Evolutionary conservation across 495 filamentous ascomycete genomes (phyloP), one percentile per base, ranked within the genome.

Genomic region (Tuber calosporum): DNA sequence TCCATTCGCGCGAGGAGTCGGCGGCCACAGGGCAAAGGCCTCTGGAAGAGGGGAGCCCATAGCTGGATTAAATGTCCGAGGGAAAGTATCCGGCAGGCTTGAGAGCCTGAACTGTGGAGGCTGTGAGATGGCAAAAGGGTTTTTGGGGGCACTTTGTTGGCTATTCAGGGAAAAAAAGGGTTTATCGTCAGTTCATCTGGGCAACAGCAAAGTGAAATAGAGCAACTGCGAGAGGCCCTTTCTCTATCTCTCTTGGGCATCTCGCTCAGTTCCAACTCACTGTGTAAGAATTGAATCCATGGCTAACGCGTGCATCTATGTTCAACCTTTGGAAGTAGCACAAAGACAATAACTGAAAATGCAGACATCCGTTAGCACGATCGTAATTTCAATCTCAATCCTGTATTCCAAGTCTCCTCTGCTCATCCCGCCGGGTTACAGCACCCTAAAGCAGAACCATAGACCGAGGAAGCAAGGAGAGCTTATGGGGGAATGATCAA

Each of bases 231-330:
- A 62, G 53, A 30, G 26, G 11, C 15, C 53, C 26, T 62, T 34
- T 62, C 26, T 62, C 53, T 34, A 17, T 62, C 53, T 62, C 53
- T 62, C 26, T 34, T 34, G 53, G 53, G 13, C 11, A 62, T 34
- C 13, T 34, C 34, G 30, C 26, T 34, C 26, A 34, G 39, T 68
- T n/a, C 39, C 36, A 39, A 75, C 79, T 80, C 69, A 80, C 79
- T 75, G 74, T 36, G 78, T 66, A 76, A 80, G 74, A 72, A 80
- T 75, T 45, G 79, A 69, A 71, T 80, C 79, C 72, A 80, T 80
- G 71, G 70, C 67, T 53, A 79, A 73, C 45, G 72, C 68, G 71
- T 80, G 74, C 79, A 80, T 77, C 74, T 77, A 69, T 71, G 69
- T 42, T 79, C 71, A 70, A 73, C 58, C 68, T 75, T 71, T 53